Percentiles rank a stretch among this genome's conserved stretches.
Evolutionary conservation across 768 basidiomycete genomes (phyloP).

Genomic region (Mycena pura): DNA sequence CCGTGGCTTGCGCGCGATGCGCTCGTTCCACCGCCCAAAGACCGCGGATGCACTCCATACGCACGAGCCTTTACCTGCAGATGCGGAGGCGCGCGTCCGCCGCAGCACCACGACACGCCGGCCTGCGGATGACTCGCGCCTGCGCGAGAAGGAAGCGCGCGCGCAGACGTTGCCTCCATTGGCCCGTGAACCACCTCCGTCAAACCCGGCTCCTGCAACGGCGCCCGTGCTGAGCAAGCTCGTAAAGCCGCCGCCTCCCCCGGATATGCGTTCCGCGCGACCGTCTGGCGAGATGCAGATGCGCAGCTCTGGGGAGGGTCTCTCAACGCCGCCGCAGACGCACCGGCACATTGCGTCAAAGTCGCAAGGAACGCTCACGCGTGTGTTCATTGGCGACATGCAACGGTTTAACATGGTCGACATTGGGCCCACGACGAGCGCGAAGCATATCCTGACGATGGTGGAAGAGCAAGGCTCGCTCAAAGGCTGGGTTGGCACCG

Average conservation of each 20-base stretch:
- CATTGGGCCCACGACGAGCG: constrained; percentile 68
- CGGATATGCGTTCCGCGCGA: too few relatives aligned
- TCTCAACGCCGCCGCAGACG: constrained; percentile 26
- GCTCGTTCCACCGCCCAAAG: constrained; percentile 65
- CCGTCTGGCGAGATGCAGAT: constrained; percentile 6
- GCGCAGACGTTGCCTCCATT: constrained; percentile 13
- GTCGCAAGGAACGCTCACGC: constrained; percentile 59
- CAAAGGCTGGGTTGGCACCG: constrained; percentile 60
- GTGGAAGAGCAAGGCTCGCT: constrained; percentile 73
- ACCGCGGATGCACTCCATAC: constrained; percentile 36
- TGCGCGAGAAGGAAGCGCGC: constrained; percentile 2
- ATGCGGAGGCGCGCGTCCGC: constrained; percentile 39
- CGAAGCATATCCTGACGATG: constrained; percentile 73
- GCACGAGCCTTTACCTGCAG: constrained; percentile 39
- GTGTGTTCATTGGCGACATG: constrained; percentile 79
- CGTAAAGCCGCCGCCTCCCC: constrained; percentile 19
- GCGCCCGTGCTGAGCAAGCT: constrained; percentile 18
- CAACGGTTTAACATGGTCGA: constrained; percentile 80
- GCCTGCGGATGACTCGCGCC: constrained; percentile 10
- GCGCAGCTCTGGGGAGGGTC: constrained; percentile 2
- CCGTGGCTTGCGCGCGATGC: constrained; percentile 52
- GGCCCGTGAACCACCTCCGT: constrained; percentile 9
- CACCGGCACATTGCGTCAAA: constrained; percentile 32
- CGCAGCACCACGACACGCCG: constrained; percentile 45
- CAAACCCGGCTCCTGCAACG: not conserved